Evolutionary conservation across 345 rosid species (phyloP).

Genomic region (Populus simonii): DNA sequence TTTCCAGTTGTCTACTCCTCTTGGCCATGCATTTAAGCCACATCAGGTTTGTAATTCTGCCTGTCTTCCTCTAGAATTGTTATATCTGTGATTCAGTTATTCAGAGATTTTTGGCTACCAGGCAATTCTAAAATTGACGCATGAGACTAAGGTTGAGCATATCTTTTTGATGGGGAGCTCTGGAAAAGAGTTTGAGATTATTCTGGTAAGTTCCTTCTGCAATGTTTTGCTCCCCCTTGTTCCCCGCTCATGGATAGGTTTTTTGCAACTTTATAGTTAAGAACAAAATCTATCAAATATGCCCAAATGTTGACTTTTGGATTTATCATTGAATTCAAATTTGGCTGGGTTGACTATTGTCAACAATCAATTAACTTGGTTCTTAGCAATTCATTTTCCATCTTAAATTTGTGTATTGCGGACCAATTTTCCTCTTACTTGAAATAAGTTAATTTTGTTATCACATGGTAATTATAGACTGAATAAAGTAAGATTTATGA

Average conservation of each 20-base stretch:
- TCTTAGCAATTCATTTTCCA: not conserved
- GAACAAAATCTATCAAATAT: not conserved
- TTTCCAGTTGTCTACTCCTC: constrained; percentile 65
- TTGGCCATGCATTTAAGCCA: constrained; percentile 69
- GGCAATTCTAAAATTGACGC: constrained; percentile 89
- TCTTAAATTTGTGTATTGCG: not conserved
- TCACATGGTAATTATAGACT: not conserved
- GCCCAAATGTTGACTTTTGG: not conserved
- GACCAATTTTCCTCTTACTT: not conserved
- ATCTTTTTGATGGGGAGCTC: constrained; percentile 68
- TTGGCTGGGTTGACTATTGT: not conserved
- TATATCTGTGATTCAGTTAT: constrained; percentile 6
- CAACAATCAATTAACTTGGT: not conserved
- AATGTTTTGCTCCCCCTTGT: not conserved
- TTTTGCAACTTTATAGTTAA: not conserved
- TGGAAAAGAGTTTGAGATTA: constrained; percentile 69
- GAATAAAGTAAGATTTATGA: not conserved
- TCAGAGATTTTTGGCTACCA: constrained; percentile 43
- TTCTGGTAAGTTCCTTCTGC: constrained; percentile 60
- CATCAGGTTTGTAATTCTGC: constrained; percentile 66
- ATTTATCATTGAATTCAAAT: not conserved
- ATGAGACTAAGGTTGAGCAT: constrained; percentile 83
- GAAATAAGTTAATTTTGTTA: not conserved
- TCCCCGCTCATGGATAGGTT: not conserved
- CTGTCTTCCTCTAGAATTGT: constrained; percentile 1